Evolutionary conservation across 306 rosid species (phyloP), one percentile per base, ranked within the genome.

Genomic region (Vigna mungo): DNA sequence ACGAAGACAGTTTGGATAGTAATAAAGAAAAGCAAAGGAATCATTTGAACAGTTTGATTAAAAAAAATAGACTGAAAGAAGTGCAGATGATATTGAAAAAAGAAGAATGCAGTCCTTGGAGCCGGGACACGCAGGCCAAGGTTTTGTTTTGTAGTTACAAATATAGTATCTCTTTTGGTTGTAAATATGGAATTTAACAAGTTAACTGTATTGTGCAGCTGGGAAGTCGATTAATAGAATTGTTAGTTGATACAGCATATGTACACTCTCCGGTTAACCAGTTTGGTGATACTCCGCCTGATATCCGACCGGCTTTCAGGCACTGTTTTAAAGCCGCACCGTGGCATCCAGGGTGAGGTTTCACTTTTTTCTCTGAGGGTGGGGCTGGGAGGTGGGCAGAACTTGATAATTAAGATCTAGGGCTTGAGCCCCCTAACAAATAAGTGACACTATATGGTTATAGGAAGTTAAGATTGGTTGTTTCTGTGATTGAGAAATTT

Each of bases 301-400:
- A 92, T 71, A 81, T 92, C 76, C 86, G 91, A 76, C 97, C 97
- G 25, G 96, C 97, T 56, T 92, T 92, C 84, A 87, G 83, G 80
- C 97, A 90, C 82, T 83, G 80, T 69, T 83, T 89, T 82, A 92
- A 92, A 74, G 77, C 90, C 7, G 78, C 82, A 11, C 21, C 89
- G 48, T 87, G 86, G 82, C 61, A 60, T 85, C 88, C 91, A 75
- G 88, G 96, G 96, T 90, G 84, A 86, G 88, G 49, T 64, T 76
- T 77, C 44, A 0, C 18, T 44, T 18, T 60, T 72, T 14, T 16
- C 18, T 73, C 15, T 58, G 2, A 15, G 5, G 14, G 74, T 20
- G 59, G 36, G 3, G 9, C 8, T 36, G 41, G 9, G 41, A 36
- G 41, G 9, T 6, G 2, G 41, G 41, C 41, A 32, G 48, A 4